Base-by-base conservation (phyloP, 2,329 filamentous ascomycete genomes). In the Aspergillus neoniger region DNA sequence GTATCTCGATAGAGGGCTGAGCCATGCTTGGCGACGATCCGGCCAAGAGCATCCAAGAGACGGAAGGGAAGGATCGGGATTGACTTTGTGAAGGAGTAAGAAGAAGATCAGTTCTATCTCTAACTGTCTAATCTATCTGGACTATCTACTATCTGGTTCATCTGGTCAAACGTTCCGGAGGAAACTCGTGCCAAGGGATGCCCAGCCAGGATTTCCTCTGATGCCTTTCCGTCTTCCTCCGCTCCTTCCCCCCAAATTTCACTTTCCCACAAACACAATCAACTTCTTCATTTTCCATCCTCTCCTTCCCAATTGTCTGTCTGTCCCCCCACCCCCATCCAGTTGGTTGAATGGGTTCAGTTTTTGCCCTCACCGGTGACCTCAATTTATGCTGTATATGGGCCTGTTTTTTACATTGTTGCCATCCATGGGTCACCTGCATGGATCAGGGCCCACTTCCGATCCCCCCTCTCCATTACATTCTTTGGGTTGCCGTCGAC, bases 11-110 rank as follows among this genome's bases (percentile, higher is more conserved):
- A 17, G 25, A 25, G 14, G 30, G 53, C 53, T 47, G 53, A 55
- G 53, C 53, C 53, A 30, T 55, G 15, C 53, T 55, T 55, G 53
- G 53, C 53, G 53, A 10, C 41, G 41, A 44, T 44, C 41, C 41
- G 41, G 41, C 41, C 41, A 44, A 44, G 41, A 44, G 32, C 32
- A 36, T 36, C 32, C 32, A 36, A 36, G 32, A 36, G 32, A 36
- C 32, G 32, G 32, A 36, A 36, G 12, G 32, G 32, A 36, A 36
- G 32, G 12, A 36, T 36, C 32, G 32, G 32, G 32, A 36, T 36
- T 36, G 32, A 36, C 10, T 36, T 14, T 36, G 32, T 14, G 32
- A 36, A 36, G 32, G 32, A 36, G 32, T 10, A 25, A 4, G 50
- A 53, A 38, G 23, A 36, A n/a, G 6, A 14, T 23, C 23, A n/a